These are phyloP conservation scores for Wickerhamomyces hampshirensis DNA, from an alignment of 805 yeast species.

Conservation along the genomic window DNA sequence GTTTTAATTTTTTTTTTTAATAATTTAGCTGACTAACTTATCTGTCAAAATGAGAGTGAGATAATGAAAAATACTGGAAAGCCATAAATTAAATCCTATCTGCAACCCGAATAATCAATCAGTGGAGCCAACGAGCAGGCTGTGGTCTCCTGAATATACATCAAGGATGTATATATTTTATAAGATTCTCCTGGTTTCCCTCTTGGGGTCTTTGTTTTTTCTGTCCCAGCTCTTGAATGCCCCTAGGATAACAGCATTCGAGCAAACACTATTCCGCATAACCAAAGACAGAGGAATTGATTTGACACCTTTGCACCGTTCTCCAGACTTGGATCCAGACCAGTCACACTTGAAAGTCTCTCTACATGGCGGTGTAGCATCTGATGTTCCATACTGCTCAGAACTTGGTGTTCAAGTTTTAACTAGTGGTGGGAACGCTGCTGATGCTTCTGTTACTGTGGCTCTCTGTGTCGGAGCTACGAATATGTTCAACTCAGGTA, in stretches of 20 bases:
- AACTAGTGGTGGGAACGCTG: slow-evolving; percentile 63
- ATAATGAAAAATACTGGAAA: too few species aligned
- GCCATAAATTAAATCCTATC: too few species aligned
- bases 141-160: too few species aligned
- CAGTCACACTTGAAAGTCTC: slow-evolving; percentile 21
- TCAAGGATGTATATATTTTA: too few species aligned
- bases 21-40: too few species aligned
- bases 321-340: slow-evolving; percentile 33
- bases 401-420: slow-evolving; percentile 30
- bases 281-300: slow-evolving; percentile 31
- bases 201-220: too few species aligned
- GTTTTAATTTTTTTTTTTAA: too few species aligned
- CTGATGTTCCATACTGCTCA: slow-evolving; percentile 32
- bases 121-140: too few species aligned
- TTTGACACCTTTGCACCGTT: slow-evolving; percentile 30
- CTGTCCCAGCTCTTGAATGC: too few species aligned
- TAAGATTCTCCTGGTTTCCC: too few species aligned
- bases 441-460: slow-evolving; percentile 88
- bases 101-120: too few species aligned
- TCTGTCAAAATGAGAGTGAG: too few species aligned
- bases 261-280: slow-evolving; percentile 2
- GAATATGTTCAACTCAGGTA: slow-evolving; percentile 80
- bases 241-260: background rate
- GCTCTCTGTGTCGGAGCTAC: slow-evolving; percentile 84
- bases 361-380: slow-evolving; percentile 20